Evolutionary conservation across 2,329 filamentous ascomycete species (phyloP).

Genomic region (Emydomyces testavorans): DNA sequence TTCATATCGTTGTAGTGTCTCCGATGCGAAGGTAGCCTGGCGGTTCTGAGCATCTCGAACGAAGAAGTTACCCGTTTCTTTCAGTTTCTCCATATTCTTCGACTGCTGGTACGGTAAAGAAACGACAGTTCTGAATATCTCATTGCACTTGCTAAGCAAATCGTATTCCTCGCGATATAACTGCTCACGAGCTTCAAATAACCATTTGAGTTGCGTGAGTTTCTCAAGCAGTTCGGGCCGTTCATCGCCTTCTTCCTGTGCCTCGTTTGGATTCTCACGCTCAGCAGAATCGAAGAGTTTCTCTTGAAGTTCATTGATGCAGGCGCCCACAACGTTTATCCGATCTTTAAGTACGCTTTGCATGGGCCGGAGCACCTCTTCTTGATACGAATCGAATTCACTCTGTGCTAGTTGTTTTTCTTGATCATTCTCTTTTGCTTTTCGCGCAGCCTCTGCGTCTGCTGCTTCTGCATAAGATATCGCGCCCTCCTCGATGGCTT

Average conservation of each 20-base stretch:
- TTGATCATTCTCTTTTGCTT: constrained; percentile 55
- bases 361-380: constrained; percentile 67
- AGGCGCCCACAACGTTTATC: constrained; percentile 58
- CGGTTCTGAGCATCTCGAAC: constrained; percentile 63
- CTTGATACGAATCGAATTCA: constrained; percentile 76
- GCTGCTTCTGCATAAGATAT: constrained; percentile 77
- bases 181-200: constrained; percentile 85
- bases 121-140: constrained; percentile 75
- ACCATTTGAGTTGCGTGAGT: constrained; percentile 88
- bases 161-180: constrained; percentile 79
- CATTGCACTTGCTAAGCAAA: constrained; percentile 70
- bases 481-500: constrained; percentile 63
- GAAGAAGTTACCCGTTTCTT: constrained; percentile 72
- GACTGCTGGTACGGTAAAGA: constrained; percentile 65
- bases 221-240: constrained; percentile 89
- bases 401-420: constrained; percentile 63
- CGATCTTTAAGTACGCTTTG: constrained; percentile 68
- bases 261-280: constrained; percentile 60
- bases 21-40: constrained; percentile 57
- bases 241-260: constrained; percentile 91
- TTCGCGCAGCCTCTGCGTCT: constrained; percentile 64
- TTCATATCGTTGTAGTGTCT: constrained; percentile 60
- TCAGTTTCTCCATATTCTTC: constrained; percentile 66
- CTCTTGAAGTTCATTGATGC: constrained; percentile 64
- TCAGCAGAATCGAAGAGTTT: constrained; percentile 63